A percentile compares a stretch with the other conserved stretches of the same genome.
phyloP scores from a whole-genome alignment of 2,329 filamentous ascomycete species.

The Aureobasidium namibiae region DNA sequence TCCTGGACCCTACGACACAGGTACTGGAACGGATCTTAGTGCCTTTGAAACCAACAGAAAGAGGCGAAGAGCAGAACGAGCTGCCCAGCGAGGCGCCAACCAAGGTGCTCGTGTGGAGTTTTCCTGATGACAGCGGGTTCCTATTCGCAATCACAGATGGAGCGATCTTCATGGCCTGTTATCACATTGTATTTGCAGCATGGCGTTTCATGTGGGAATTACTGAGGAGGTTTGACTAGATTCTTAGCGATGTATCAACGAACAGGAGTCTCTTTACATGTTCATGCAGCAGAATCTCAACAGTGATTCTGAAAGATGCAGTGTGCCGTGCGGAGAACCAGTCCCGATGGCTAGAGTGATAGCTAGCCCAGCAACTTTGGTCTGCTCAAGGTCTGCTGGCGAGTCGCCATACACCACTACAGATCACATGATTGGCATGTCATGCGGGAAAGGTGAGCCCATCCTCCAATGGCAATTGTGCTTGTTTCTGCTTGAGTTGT shows the following conservation, averaged over 20 bases:
- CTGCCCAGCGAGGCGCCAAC: conserved; percentile 18
- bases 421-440: conserved; percentile 3
- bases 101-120: conserved; percentile 13
- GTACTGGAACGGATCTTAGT: conserved; percentile 31
- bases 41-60: conserved; percentile 47
- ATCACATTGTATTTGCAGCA: conserved; percentile 6
- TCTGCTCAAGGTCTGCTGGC: background rate
- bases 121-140: background rate
- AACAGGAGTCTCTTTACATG: background rate
- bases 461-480: background rate
- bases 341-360: background rate
- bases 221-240: background rate
- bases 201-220: background rate
- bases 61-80: conserved; percentile 45
- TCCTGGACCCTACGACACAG: conserved; percentile 31
- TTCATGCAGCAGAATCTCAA: background rate
- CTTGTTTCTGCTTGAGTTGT: background rate
- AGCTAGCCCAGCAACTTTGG: background rate
- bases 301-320: background rate
- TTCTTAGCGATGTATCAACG: conserved; percentile 5
- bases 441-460: background rate
- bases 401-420: conserved; percentile 7
- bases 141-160: background rate
- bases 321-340: background rate
- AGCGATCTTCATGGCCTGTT: background rate